Conservation (phyloP, 2,329 filamentous ascomycete genomes). For the Colletotrichum simmondsii region DNA sequence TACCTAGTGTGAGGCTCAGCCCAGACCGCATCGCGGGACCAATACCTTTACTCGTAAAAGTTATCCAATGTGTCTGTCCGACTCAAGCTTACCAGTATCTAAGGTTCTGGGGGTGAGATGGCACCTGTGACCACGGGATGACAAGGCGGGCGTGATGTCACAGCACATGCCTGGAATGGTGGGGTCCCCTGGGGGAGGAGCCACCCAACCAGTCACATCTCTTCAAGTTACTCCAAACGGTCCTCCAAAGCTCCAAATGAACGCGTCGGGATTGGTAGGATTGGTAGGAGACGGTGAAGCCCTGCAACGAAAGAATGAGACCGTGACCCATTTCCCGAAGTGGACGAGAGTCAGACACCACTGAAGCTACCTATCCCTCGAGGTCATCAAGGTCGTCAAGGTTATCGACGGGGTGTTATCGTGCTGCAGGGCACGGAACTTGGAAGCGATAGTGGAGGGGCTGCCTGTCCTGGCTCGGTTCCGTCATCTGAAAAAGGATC, state of each 20-base stretch:
- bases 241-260: not conserved
- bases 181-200: not conserved
- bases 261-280: not conserved
- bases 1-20: conserved; percentile 8
- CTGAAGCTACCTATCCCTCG: not conserved
- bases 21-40: not conserved
- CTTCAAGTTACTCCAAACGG: not conserved
- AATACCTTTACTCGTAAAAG: conserved; percentile 4
- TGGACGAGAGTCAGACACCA: not conserved
- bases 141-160: conserved; percentile 3
- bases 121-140: conserved; percentile 15
- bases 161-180: not conserved
- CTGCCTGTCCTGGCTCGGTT: not conserved
- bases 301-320: not conserved
- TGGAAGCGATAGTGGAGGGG: not conserved
- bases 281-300: not conserved
- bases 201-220: not conserved
- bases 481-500: too few species aligned
- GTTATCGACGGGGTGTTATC: too few species aligned
- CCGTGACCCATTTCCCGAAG: conserved; percentile 28
- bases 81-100: not conserved
- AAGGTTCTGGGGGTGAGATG: not conserved
- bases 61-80: not conserved
- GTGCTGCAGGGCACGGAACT: not conserved
- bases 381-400: not conserved